Base-by-base conservation (phyloP, 345 rosid genomes). In the Ceriops tagal region DNA sequence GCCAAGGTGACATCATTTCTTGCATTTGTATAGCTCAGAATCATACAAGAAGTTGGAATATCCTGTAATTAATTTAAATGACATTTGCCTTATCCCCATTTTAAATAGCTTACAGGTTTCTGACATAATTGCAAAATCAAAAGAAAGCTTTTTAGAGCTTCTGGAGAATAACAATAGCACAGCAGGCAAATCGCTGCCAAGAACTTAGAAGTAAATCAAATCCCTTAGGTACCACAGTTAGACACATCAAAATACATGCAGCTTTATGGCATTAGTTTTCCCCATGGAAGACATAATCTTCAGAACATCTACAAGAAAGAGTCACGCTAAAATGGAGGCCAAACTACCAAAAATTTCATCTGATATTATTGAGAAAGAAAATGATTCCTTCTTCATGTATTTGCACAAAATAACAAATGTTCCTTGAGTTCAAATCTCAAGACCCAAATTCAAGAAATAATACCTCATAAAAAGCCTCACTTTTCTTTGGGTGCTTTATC, bases 401-500 rank as follows among this genome's bases (percentile, higher is more conserved):
- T 75, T 76, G 62, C 77, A 64, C 64, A 68, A 56, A 60, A 73
- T 65, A 81, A 69, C 66, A 78, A 78, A 61, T 73, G 60, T 71
- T 77, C 70, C 58, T 79, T 68, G 68, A 67, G 75, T 53, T 68
- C 64, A 72, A 71, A 77, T 70, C 65, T 72, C 77, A 47, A 57
- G 64, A 63, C 66, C 60, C 56, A 18, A 80, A 68, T 34, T 66
- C 49, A 68, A 61, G 66, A 67, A 63, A 63, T 58, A 55, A 58
- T 62, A 76, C 71, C 82, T 73, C 66, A 58, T 8, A 22, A 66
- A 66, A 68, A 69, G 75, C 59, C 76, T 91, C 84, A 82, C 75
- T 83, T 86, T 75, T 47, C 80, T 84, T 86, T 89, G 35, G 83
- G 71, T 56, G 79, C 86, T 82, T 88, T 87, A 71, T 72, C 78